Evolutionary conservation across 1,284 basidiomycete species (phyloP).

Genomic region (Sparassis latifolia): DNA sequence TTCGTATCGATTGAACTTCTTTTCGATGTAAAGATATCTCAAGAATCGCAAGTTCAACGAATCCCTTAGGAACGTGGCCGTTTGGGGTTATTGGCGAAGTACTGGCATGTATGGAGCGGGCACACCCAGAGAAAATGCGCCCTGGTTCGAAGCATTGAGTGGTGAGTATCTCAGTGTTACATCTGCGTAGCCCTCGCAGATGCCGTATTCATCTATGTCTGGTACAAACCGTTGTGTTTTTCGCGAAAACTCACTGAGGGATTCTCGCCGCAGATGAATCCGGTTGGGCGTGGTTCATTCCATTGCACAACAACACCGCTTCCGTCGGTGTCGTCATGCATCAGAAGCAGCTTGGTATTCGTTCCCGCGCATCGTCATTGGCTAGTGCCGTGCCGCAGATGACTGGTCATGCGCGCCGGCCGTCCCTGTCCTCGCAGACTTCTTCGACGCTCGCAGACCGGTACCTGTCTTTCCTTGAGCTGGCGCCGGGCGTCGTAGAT

Average conservation of each 20-base stretch:
- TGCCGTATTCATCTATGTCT: background rate
- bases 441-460: constrained; percentile 27
- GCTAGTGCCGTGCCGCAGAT: constrained; percentile 10
- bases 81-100: constrained; percentile 71
- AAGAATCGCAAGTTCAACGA: constrained; percentile 64
- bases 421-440: constrained; percentile 17
- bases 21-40: constrained; percentile 36
- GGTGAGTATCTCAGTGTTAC: constrained; percentile 30
- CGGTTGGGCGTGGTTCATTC: constrained; percentile 77
- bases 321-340: constrained; percentile 71
- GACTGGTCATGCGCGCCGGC: constrained; percentile 9
- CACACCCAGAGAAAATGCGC: constrained; percentile 48
- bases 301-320: constrained; percentile 59
- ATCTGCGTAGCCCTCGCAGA: background rate
- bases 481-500: constrained; percentile 43
- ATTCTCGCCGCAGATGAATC: constrained; percentile 51
- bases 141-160: constrained; percentile 61
- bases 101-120: constrained; percentile 49
- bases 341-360: constrained; percentile 35
- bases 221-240: constrained; percentile 1
- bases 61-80: constrained; percentile 64
- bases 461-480: constrained; percentile 35
- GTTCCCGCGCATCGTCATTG: constrained; percentile 23
- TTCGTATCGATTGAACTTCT: background rate
- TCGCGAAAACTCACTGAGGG: background rate